These are phyloP conservation scores for Capsella bursapastoris DNA, from an alignment of 345 rosid genomes.

Conservation along the genomic window DNA sequence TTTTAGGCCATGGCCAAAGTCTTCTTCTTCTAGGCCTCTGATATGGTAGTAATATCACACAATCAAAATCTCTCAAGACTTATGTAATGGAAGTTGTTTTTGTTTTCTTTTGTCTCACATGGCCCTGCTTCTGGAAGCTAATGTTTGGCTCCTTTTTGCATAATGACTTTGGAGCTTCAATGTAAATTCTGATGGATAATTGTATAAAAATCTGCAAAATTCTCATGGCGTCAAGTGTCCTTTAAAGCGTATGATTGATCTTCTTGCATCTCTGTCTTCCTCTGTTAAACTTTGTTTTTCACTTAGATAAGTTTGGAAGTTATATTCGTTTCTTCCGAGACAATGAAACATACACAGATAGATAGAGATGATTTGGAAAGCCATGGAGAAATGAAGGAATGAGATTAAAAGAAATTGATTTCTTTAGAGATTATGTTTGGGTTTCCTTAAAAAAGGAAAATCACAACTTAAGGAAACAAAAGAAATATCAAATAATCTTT, in stretches of 20 bases:
- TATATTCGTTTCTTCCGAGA: too few species aligned
- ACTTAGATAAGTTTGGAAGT: neutral
- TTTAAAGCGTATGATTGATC: neutral
- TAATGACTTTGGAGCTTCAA: slow-evolving; percentile 29
- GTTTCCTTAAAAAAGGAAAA: slow-evolving; percentile 3
- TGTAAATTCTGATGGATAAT: slow-evolving; percentile 31
- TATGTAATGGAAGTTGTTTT: slow-evolving; percentile 14
- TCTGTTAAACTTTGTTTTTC: neutral
- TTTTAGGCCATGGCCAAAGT: slow-evolving; percentile 19
- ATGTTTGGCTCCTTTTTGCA: slow-evolving; percentile 26
- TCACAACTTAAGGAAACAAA: slow-evolving; percentile 1
- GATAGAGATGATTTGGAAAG: neutral
- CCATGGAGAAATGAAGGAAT: neutral
- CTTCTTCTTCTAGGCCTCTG: slow-evolving; percentile 33
- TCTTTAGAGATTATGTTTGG: slow-evolving; percentile 6
- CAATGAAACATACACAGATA: neutral
- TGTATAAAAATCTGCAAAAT: slow-evolving; percentile 16
- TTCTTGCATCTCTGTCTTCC: neutral
- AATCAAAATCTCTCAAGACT: slow-evolving; percentile 9
- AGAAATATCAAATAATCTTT: neutral
- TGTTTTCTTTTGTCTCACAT: slow-evolving; percentile 5
- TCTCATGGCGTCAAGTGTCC: neutral
- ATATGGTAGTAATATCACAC: slow-evolving; percentile 23
- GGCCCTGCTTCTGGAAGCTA: slow-evolving; percentile 24
- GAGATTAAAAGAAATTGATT: neutral